Evolutionary conservation across 73 alveolate species (phyloP), one percentile per base, ranked within the genome.

Genomic region (Tetrahymena malaccensis): DNA sequence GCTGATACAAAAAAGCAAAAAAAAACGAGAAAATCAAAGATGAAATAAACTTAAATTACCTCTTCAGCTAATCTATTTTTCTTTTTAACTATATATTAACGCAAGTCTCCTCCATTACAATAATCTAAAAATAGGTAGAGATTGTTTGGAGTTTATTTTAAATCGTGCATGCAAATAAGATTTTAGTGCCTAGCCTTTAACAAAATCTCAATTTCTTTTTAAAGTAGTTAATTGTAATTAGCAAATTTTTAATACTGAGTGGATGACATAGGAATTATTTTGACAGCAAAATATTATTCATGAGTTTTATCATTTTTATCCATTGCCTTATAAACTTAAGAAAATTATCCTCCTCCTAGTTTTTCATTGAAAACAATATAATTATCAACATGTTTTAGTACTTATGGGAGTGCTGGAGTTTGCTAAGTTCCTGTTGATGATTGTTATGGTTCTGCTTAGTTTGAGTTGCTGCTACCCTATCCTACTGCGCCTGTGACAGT

Each of bases 101-200:
- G 93, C 50, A 95, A 55, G 55, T 95, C 97, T 89, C 95, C 97
- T 21, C 97, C 97, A 85, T 95, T 95, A 37, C 97, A 95, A 50
- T 85, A 95, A 85, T 95, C 97, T 43, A 95, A 95, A 34, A 95
- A 95, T 34, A 95, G 93, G 44, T 95, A 95, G 34, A 85, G 93
- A 85, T 95, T 95, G 55, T 95, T 95, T 27, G 94, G 83, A 50
- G 97, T 95, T 95, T 70, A 70, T 31, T 70, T 70, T 70, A 70
- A 70, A 70, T 70, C 89, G 37, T 70, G 89, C 89, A 70, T 70
- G 89, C 89, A 70, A 27, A 70, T 70, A 11, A 70, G 37, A n/a
- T 70, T 70, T 70, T n/a, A 70, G 37, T 70, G 89, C 19, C 89
- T 70, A 27, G 89, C 89, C 37, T 70, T 70, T 70, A 70, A 31